Conservation (phyloP, 2,329 filamentous ascomycete genomes). For the Cordyceps farinosa region DNA sequence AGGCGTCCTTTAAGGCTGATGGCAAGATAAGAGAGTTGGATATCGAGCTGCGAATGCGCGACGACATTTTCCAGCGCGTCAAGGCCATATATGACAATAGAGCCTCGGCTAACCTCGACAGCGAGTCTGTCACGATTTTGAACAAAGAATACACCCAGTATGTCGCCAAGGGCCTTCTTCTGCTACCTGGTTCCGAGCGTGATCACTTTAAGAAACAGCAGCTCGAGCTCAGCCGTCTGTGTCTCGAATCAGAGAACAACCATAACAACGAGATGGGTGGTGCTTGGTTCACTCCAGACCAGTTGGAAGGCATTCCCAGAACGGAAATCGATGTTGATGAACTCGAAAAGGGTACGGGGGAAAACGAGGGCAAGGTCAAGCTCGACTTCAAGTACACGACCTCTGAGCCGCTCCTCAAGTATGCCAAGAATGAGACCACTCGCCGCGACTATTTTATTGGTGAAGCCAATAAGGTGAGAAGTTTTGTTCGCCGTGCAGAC, state of each 20-base stretch:
- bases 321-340: constrained; percentile 62
- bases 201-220: constrained; percentile 85
- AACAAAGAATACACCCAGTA: constrained; percentile 77
- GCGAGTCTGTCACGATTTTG: constrained; percentile 66
- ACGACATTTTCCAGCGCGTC: constrained; percentile 71
- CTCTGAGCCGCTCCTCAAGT: constrained; percentile 73
- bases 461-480: constrained; percentile 70
- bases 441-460: constrained; percentile 66
- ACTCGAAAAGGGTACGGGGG: constrained; percentile 68
- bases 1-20: constrained; percentile 73
- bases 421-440: constrained; percentile 66
- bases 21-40: constrained; percentile 71
- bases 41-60: constrained; percentile 76
- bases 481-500: too few species aligned
- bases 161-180: constrained; percentile 69
- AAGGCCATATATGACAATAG: constrained; percentile 53
- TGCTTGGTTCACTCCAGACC: constrained; percentile 70
- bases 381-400: constrained; percentile 83
- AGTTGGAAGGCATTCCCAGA: constrained; percentile 70
- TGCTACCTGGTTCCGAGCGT: constrained; percentile 65
- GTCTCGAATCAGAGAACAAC: constrained; percentile 74
- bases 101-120: constrained; percentile 55
- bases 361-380: constrained; percentile 70
- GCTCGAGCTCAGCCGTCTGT: constrained; percentile 70
- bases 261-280: constrained; percentile 80